Percentiles rank a stretch among this genome's conserved stretches.
phyloP scores from a whole-genome alignment of 129 eudicot genomes.

The Smallanthus sonchifolius region DNA sequence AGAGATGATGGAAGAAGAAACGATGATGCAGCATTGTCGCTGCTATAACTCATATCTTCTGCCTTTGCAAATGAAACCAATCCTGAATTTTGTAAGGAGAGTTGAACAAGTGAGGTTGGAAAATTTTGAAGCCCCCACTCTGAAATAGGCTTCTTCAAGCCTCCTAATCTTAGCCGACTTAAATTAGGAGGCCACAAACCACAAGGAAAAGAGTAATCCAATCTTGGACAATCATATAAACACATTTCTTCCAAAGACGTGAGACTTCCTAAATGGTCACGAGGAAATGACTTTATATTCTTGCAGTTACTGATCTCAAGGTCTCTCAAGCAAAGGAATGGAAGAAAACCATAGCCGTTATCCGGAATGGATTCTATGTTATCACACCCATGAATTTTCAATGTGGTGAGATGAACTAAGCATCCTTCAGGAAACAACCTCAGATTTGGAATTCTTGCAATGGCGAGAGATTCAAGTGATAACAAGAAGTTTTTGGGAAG shows the following conservation, averaged over 20 bases:
- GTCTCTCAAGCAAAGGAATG: not conserved
- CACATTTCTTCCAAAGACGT: not conserved
- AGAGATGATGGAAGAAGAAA: no score
- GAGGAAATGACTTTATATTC: conserved; percentile 23
- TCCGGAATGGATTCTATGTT: conserved; percentile 13
- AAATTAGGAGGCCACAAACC: no score
- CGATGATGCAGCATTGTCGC: no score
- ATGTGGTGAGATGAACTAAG: conserved; percentile 1
- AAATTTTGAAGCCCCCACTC: no score
- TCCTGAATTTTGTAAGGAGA: conserved; percentile 2
- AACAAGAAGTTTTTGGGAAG: conserved; percentile 5
- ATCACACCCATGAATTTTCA: not conserved
- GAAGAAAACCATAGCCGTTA: conserved; percentile 5
- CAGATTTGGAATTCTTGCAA: not conserved
- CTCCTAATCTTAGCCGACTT: no score
- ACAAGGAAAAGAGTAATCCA: no score
- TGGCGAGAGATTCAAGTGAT: not conserved
- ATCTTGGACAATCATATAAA: conserved; percentile 4
- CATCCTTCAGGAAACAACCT: conserved; percentile 10
- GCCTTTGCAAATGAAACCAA: conserved; percentile 17
- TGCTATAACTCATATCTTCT: no score
- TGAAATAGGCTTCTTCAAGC: no score
- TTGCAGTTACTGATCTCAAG: not conserved
- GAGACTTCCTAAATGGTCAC: conserved; percentile 10
- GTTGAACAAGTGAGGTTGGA: conserved; percentile 13